These are phyloP conservation scores for Salix exigua DNA, from an alignment of 345 rosid genomes.

Conservation along the genomic window DNA sequence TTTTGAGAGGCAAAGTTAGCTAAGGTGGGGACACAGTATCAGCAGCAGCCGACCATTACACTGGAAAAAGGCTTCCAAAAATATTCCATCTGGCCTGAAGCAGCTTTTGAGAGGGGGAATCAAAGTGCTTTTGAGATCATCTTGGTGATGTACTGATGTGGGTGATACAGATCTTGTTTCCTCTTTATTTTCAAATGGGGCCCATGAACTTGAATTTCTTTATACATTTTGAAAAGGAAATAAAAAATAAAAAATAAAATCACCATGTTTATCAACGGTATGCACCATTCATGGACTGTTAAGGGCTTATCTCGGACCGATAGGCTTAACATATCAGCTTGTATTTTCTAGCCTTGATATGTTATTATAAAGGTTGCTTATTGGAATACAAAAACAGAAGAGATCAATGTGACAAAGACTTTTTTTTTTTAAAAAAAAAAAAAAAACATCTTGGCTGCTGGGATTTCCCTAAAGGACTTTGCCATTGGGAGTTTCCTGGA, in stretches of 20 bases:
- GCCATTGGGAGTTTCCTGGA: no score
- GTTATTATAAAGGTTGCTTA: no score
- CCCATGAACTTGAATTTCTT: neutral
- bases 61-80: neutral
- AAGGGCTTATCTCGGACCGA: no score
- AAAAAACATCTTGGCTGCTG: no score
- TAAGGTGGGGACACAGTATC: neutral
- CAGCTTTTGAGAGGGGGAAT: neutral
- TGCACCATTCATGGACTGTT: no score
- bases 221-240: neutral
- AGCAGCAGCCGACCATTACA: neutral
- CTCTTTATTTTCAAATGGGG: neutral
- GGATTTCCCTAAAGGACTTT: no score
- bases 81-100: neutral
- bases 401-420: no score
- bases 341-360: no score
- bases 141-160: neutral
- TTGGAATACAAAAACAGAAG: no score
- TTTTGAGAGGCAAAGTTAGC: neutral
- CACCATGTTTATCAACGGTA: neutral
- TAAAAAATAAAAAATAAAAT: neutral
- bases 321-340: no score
- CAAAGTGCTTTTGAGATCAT: neutral
- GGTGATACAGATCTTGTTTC: neutral
- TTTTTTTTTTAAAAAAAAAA: no score